Evolutionary conservation across 768 basidiomycete species (phyloP), one percentile per base, ranked within the genome.

Genomic region (Termitomyces sp.): DNA sequence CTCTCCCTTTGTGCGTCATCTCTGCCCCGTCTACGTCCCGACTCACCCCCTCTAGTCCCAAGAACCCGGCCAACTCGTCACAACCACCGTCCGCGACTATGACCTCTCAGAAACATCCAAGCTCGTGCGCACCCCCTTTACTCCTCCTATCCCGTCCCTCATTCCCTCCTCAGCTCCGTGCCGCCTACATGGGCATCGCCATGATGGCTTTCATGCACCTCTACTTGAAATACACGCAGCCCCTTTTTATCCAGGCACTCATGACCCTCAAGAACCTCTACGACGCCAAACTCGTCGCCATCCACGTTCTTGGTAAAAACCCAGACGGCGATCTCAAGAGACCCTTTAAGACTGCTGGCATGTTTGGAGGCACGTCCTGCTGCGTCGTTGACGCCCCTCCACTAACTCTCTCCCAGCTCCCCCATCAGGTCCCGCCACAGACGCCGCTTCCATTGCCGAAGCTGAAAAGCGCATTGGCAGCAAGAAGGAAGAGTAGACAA

Each of bases 151-250:
- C 2, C 16, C 50, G 24, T 49, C 31, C 31, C 44, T 22, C 47
- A 39, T 22, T 36, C 39, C 6, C 42, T 20, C 41, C 20, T 27
- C 48, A 88, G 86, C 79, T 90, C 59, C 85, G 85, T 42, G 76
- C 79, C n/a, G 82, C 78, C 8, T 90, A 81, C 73, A 82, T 85
- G 73, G 88, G 89, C 62, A 72, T 93, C 67, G 88, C 86, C 52
- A 92, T 93, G 88, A 95, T 95, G 90, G 81, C 69, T 59, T 88
- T 95, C 80, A 86, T 98, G 78, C 96, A 99, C 77, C 61, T 89
- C 54, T 98, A 98, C 83, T 78, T 98, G 76, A 86, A 91, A 71
- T 98, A 91, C 82, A 95, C 94, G 7, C 95, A 96, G 69, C 96
- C 96, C 7, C 84, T 98, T 64, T 96, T 98, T 76, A 89, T 98